Base-by-base conservation (phyloP, 257 asterid species). In the Penstemon eatonii region DNA sequence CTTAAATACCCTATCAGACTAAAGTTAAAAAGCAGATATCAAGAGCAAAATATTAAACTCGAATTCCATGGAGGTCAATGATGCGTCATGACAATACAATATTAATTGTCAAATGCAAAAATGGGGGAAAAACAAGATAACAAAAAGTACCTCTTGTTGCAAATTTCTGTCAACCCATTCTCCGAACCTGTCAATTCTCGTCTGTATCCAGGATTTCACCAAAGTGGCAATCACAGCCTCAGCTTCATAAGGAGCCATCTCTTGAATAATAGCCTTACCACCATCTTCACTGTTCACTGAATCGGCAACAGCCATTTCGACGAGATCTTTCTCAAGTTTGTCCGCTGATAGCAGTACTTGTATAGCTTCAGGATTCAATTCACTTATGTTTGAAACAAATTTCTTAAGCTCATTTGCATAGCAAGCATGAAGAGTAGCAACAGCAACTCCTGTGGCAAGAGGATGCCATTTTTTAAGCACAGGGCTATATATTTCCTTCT, bases 231-330 rank as follows among this genome's bases (percentile, higher is more conserved):
- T 85, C 68, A 86, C 95, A 74, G 90, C 78, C 79, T 90, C 96
- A 71, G 94, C 85, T 83, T 92, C 98, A 44, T 83, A 92, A 65
- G 98, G 98, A 81, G 83, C 68, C 96, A 92, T 90, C 84, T 92
- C 98, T 79, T 85, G 92, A 74, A 92, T 92, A 51, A 90, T 83
- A 51, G 95, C 88, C 75, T 92, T 92, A 46, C 98, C 98, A 78
- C 97, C 97, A 79, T 92, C 98, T 71, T 90, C 98, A 74, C 98
- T 90, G 70, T 90, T 97, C 56, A 79, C 88, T 6, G 95, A 82
- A 82, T 92, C 96, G 36, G 84, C 83, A 76, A 92, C 98, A 18
- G 95, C 98, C 93, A 92, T 90, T 79, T 85, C 86, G 38, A 92
- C 96, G 44, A 92, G 88, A 79, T 88, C 91, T 58, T 88, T 92